A percentile compares a stretch with the other conserved stretches of the same genome.
Conservation (phyloP, 2,329 filamentous ascomycete species). For the Mycosphaerelloides madeirae region DNA sequence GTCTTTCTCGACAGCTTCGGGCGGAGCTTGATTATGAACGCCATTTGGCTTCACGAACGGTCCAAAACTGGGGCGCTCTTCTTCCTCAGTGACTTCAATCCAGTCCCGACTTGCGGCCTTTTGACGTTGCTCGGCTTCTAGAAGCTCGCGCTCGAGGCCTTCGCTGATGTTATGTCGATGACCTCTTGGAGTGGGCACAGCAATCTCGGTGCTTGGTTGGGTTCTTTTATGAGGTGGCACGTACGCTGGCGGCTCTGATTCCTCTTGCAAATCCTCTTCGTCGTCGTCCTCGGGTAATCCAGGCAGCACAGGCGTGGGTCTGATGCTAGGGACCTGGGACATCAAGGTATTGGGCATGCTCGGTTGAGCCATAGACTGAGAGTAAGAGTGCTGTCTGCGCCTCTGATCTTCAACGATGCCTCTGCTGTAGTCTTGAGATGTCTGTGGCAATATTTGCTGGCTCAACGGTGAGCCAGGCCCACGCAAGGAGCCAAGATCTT, state of each 20-base stretch:
- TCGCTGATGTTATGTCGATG: constrained; percentile 70
- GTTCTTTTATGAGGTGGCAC: constrained; percentile 31
- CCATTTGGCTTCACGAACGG: constrained; percentile 4
- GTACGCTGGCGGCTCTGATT: constrained; percentile 19
- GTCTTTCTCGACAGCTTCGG: constrained; percentile 18
- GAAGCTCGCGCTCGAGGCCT: constrained; percentile 76
- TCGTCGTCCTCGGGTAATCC: constrained; percentile 72
- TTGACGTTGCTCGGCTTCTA: constrained; percentile 75
- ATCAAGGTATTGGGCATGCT: constrained; percentile 23
- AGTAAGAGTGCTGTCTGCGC: constrained; percentile 41
- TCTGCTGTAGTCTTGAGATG: constrained; percentile 28
- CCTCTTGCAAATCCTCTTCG: constrained; percentile 42
- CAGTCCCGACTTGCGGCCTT: constrained; percentile 17
- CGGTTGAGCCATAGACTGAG: constrained; percentile 26
- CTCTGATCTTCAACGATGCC: constrained; percentile 47
- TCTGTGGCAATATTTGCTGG: constrained; percentile 28
- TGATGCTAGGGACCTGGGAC: constrained; percentile 35
- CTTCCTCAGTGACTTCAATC: constrained; percentile 22
- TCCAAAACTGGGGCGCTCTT: constrained; percentile 8
- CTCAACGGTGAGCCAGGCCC: constrained; percentile 59
- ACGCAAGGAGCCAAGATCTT: constrained; percentile 24
- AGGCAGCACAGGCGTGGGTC: constrained; percentile 51
- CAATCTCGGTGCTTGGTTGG: constrained; percentile 45
- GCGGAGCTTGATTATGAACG: constrained; percentile 6
- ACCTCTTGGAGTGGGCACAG: constrained; percentile 56